A percentile compares a stretch with the other conserved stretches of the same genome.
Evolutionary conservation across 2,329 filamentous ascomycete species (phyloP).

Genomic region (Phaeomoniella chlamydospora): DNA sequence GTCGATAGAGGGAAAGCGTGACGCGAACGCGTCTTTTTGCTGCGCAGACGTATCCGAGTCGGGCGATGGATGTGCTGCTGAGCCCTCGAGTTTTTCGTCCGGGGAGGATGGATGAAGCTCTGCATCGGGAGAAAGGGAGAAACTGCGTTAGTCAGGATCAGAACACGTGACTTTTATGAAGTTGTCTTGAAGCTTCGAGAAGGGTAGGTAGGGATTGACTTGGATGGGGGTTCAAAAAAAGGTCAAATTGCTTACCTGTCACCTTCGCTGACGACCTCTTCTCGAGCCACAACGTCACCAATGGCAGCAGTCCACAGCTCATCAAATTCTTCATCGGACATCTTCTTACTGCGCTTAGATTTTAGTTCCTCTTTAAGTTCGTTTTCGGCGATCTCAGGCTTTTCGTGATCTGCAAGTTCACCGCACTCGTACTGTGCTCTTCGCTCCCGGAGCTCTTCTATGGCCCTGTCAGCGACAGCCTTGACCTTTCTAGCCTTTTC

Average conservation of each 20-base stretch:
- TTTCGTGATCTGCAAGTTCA: slow-evolving; percentile 22
- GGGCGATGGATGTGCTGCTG: slow-evolving; percentile 60
- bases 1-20: slow-evolving; percentile 33
- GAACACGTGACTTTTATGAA: slow-evolving; percentile 2
- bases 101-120: slow-evolving; percentile 12
- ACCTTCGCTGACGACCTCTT: slow-evolving; percentile 42
- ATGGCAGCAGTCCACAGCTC: slow-evolving; percentile 49
- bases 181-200: slow-evolving; percentile 9
- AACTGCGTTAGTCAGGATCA: slow-evolving; percentile 8
- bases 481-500: slow-evolving; percentile 81
- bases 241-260: slow-evolving; percentile 39
- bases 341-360: slow-evolving; percentile 63
- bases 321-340: slow-evolving; percentile 81
- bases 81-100: not conserved
- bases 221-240: slow-evolving; percentile 7
- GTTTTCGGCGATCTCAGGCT: slow-evolving; percentile 46
- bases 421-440: slow-evolving; percentile 87
- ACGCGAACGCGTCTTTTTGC: slow-evolving; percentile 30
- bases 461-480: slow-evolving; percentile 70
- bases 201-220: slow-evolving; percentile 6
- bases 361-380: slow-evolving; percentile 66
- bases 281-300: slow-evolving; percentile 35
- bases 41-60: slow-evolving; percentile 64
- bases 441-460: slow-evolving; percentile 73
- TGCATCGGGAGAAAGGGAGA: slow-evolving; percentile 6